Evolutionary conservation across 768 basidiomycete species (phyloP).

Genomic region (Russula brevipes): DNA sequence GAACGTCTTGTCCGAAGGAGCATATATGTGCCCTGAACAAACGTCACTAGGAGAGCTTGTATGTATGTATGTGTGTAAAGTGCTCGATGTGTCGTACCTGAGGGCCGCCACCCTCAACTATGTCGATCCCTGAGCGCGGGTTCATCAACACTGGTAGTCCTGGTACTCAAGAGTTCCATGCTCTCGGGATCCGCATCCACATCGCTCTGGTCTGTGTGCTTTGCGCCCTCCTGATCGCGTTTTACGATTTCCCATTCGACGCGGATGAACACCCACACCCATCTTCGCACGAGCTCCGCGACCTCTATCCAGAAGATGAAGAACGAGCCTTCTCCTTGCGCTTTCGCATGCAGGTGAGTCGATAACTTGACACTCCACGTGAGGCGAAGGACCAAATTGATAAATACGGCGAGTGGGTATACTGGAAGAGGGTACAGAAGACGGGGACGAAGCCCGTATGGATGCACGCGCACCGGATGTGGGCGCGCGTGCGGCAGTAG

Average conservation of each 20-base stretch:
- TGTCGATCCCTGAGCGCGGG: constrained; percentile 3
- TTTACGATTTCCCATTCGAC: constrained; percentile 85
- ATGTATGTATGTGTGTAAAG: too few relatives aligned
- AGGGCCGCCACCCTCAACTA: not conserved
- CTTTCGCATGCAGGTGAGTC: constrained; percentile 71
- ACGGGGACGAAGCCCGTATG: constrained; percentile 67
- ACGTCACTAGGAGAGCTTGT: not conserved
- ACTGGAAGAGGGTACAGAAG: constrained; percentile 76
- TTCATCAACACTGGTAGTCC: not conserved
- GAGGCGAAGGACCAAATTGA: constrained; percentile 85
- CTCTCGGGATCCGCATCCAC: not conserved
- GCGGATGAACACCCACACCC: constrained; percentile 98
- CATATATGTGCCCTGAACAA: not conserved
- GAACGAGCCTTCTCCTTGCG: constrained; percentile 60
- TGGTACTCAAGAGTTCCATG: constrained; percentile 4
- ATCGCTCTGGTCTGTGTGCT: not conserved
- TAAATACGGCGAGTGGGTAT: constrained; percentile 76
- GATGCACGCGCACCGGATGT: constrained; percentile 37
- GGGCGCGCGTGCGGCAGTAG: not conserved
- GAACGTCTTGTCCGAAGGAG: not conserved
- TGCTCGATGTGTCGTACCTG: not conserved
- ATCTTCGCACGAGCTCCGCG: constrained; percentile 82
- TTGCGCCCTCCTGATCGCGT: constrained; percentile 12
- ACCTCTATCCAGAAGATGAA: constrained; percentile 89
- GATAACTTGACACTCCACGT: constrained; percentile 93